These are phyloP conservation scores for Schizochytrium sp. DNA, from an alignment of 108 stramenopile genomes.

Conservation along the genomic window DNA sequence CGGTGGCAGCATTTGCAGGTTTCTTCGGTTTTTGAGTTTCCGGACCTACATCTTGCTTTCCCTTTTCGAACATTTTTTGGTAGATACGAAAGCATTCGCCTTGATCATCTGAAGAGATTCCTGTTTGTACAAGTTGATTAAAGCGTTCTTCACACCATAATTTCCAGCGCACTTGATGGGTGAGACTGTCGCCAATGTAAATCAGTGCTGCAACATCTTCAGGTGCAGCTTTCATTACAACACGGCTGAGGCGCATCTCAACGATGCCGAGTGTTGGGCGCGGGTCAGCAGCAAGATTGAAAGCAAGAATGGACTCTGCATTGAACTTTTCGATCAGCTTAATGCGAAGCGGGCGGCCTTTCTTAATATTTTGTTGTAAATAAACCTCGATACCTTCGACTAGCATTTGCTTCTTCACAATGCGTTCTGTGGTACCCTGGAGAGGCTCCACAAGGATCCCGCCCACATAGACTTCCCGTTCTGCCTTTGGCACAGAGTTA, in stretches of 20 bases:
- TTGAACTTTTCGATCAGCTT: conserved; percentile 26
- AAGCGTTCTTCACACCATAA: conserved; percentile 12
- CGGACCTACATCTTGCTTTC: not conserved
- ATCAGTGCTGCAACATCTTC: not conserved
- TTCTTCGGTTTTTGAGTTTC: conserved; percentile 11
- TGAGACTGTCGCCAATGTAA: not conserved
- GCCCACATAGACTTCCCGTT: not conserved
- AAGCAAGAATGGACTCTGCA: conserved; percentile 43
- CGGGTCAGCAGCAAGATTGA: conserved; percentile 51
- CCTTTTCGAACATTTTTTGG: conserved; percentile 38
- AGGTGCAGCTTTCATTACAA: not conserved
- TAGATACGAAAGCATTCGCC: conserved; percentile 30
- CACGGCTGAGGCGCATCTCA: conserved; percentile 1
- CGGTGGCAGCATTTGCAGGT: not conserved
- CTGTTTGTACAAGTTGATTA: not conserved
- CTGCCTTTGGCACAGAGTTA: not conserved
- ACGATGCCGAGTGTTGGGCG: conserved; percentile 42
- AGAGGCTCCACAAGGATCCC: conserved; percentile 36
- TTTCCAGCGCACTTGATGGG: conserved; percentile 43
- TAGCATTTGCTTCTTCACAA: conserved; percentile 39
- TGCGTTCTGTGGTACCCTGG: conserved; percentile 47
- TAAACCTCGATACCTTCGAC: conserved; percentile 27
- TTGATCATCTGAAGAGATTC: conserved; percentile 17
- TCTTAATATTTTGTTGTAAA: not conserved
- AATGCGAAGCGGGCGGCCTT: not conserved